Evolutionary conservation across 495 filamentous ascomycete genomes (phyloP), one percentile per base, ranked within the genome.

Genomic region (Daldinia decipiens): DNA sequence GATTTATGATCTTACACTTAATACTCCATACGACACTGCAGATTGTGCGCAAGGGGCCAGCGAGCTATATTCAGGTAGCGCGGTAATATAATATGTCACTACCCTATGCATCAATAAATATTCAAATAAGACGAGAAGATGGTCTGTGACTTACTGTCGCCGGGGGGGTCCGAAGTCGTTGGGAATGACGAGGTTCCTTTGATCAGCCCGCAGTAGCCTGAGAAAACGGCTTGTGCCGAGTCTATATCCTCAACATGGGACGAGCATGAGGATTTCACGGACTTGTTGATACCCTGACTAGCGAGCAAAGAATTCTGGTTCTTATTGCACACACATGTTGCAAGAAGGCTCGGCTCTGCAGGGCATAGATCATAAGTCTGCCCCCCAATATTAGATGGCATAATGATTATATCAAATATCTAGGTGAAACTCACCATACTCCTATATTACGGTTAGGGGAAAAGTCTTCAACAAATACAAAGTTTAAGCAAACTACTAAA

Each of bases 41-140:
- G 38, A 66, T 47, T 76, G 74, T 5, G 84, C 84, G 54, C 85
- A 87, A 0, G 73, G 67, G 5, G 80, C 80, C 6, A 87, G 70
- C 0, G 79, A 75, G 19, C 75, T 81, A 51, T 73, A 87, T 53
- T 80, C 64, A 1, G 81, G 77, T 45, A 86, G 60, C 15, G 82
- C 84, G 5, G 83, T 85, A 65, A 87, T 82, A 53, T 82, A 81
- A 56, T 86, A 87, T 0, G 82, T 80, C 79, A 86, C 82, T 82
- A 17, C 19, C 13, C 43, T 56, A 19, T 21, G 43, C 3, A 29
- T 43, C 17, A 40, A 54, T 55, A 19, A 64, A 57, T 24, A 9
- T 43, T 1, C 17, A 19, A 17, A 19, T 6, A 34, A 17, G 11
- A 32, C n/a, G 21, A 24, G n/a, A 32, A 7, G 9, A 7, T 27